Percentiles rank a stretch among this genome's conserved stretches.
Evolutionary conservation across 345 rosid genomes (phyloP).

Genomic region (Passiflora organensis): DNA sequence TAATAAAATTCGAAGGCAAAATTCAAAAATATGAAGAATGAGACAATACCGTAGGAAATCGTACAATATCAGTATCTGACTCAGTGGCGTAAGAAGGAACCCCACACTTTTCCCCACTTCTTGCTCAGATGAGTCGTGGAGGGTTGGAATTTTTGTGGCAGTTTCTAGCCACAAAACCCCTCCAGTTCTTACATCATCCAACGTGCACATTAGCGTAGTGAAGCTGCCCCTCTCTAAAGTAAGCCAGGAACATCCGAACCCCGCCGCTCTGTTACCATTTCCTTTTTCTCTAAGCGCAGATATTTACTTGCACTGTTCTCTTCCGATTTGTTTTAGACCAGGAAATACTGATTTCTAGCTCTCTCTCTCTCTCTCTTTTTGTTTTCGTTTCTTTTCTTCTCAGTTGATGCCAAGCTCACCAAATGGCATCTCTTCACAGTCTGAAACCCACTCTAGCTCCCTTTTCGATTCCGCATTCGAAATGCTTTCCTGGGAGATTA

Average conservation of each 20-base stretch:
- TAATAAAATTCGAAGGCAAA: too few species aligned
- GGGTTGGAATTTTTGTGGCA: constrained; percentile 10
- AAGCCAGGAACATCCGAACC: constrained; percentile 10
- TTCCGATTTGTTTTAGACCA: too few species aligned
- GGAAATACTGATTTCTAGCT: not conserved
- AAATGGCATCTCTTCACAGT: constrained; percentile 43
- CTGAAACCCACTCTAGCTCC: constrained; percentile 42
- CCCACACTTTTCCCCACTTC: too few species aligned
- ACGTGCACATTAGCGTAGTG: constrained; percentile 23
- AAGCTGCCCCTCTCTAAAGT: constrained; percentile 10
- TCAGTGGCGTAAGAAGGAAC: too few species aligned
- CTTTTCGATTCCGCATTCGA: constrained; percentile 42
- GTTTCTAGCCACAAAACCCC: constrained; percentile 28
- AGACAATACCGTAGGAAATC: too few species aligned
- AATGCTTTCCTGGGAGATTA: constrained; percentile 28
- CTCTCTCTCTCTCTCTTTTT: too few species aligned
- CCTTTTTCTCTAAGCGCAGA: not conserved
- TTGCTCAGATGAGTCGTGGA: too few species aligned
- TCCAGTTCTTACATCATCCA: constrained; percentile 1
- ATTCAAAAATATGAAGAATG: too few species aligned
- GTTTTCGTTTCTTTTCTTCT: too few species aligned
- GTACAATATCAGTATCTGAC: too few species aligned
- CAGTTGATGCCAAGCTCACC: constrained; percentile 11
- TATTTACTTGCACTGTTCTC: not conserved
- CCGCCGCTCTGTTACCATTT: constrained; percentile 7